These are phyloP conservation scores for Apiospora aurea DNA, from an alignment of 2,329 filamentous ascomycete genomes.

Conservation along the genomic window DNA sequence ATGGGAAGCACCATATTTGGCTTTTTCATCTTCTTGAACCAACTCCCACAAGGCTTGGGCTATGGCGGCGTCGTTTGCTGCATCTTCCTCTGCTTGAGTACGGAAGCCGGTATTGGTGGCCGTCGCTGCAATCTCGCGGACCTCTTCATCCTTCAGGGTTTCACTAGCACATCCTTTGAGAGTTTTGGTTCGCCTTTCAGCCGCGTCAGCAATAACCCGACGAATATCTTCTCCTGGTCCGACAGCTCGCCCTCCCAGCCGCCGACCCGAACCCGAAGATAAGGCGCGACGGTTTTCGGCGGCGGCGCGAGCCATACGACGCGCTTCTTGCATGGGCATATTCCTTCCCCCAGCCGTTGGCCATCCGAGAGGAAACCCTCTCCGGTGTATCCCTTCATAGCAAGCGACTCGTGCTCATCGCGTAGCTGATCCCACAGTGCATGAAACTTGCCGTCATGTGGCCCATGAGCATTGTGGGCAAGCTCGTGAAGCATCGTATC, in stretches of 20 bases:
- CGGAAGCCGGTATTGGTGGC: slow-evolving; percentile 77
- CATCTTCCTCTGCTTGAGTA: slow-evolving; percentile 86
- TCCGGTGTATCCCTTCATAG: slow-evolving; percentile 85
- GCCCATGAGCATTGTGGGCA: slow-evolving; percentile 84
- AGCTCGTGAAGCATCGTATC: slow-evolving; percentile 97
- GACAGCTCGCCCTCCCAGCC: slow-evolving; percentile 69
- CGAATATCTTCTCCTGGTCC: slow-evolving; percentile 71
- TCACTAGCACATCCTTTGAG: slow-evolving; percentile 79
- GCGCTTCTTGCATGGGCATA: slow-evolving; percentile 77
- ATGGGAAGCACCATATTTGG: slow-evolving; percentile 62
- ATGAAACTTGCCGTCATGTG: slow-evolving; percentile 84
- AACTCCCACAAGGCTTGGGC: slow-evolving; percentile 86
- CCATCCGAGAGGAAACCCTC: slow-evolving; percentile 86
- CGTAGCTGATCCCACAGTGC: slow-evolving; percentile 88
- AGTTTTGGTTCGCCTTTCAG: slow-evolving; percentile 70
- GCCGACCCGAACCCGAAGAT: slow-evolving; percentile 70
- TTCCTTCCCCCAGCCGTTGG: slow-evolving; percentile 67
- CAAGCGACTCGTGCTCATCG: slow-evolving; percentile 80
- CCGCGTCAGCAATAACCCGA: slow-evolving; percentile 74
- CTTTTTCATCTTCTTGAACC: slow-evolving; percentile 77
- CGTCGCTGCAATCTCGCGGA: slow-evolving; percentile 67
- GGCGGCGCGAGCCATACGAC: slow-evolving; percentile 74
- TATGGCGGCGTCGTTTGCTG: slow-evolving; percentile 87
- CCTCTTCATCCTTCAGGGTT: slow-evolving; percentile 69
- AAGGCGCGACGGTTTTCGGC: slow-evolving; percentile 73